Base-by-base conservation (phyloP, 2,329 filamentous ascomycete species). In the Cercospora sesami region DNA sequence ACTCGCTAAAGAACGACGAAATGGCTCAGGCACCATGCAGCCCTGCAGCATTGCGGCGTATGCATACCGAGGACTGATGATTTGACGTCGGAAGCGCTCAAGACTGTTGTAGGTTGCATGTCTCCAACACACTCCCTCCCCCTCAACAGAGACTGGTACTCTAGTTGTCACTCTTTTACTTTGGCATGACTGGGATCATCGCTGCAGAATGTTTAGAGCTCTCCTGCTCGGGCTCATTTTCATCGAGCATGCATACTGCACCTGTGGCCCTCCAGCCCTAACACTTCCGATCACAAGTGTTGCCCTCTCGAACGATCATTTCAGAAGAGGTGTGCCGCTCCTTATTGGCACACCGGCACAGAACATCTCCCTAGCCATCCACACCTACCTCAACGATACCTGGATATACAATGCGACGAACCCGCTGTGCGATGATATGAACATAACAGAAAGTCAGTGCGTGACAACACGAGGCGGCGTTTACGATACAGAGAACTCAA, bases 341-440 rank as follows among this genome's bases (percentile, higher is more conserved):
- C 16, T 28, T 1, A 30, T 69, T 12, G 70, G 70, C 12, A 68
- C 65, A 5, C 70, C 69, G 5, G n/a, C 62, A 4, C 68, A 71
- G 62, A 61, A 66, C 23, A 51, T 72, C 39, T 65, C 70, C 14
- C 59, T 69, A 18, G 60, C 67, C 36, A 36, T 64, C 30, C 59
- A 68, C 16, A 26, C 42, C 33, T 68, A 64, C 18, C 45, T 70
- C 33, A 71, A 71, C 60, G 63, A 71, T 33, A 73, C 70, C 12
- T 73, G 70, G 70, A 57, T 66, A 4, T 73, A 73, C 61, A 71
- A 73, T 33, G 26, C 60, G 16, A 67, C 65, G 3, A 59, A 68
- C 0, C 28, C 66, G 5, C 68, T 67, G 62, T 72, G 68, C 65
- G 21, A 64, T 59, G 21, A 48, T 6, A 59, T 65, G 39, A 57